These are phyloP conservation scores for Phaseolus lunatus DNA, from an alignment of 306 rosid species.

Conservation along the genomic window DNA sequence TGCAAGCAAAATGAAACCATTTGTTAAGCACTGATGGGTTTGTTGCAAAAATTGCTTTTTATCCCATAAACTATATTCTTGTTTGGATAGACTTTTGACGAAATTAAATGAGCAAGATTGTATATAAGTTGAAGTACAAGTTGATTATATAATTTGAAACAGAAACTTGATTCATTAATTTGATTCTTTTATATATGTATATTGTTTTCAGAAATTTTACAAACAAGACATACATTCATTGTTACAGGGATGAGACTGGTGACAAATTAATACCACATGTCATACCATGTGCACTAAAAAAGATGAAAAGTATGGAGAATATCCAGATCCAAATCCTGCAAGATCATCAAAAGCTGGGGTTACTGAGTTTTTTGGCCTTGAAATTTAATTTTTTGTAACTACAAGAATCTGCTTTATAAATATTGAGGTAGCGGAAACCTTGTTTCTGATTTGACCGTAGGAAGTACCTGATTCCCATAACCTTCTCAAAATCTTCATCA, in stretches of 20 bases:
- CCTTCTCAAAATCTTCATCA: constrained; percentile 69
- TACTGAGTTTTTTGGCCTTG: background rate
- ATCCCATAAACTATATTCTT: background rate
- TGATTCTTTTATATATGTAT: too few relatives aligned
- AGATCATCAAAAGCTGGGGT: constrained; percentile 21
- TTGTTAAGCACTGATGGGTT: background rate
- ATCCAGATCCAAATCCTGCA: constrained; percentile 78
- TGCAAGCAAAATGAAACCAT: constrained; percentile 45
- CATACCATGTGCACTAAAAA: constrained; percentile 69
- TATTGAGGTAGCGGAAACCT: background rate
- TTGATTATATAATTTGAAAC: too few relatives aligned
- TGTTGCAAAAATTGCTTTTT: constrained; percentile 8
- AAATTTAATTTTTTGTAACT: constrained; percentile 11
- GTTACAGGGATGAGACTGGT: too few relatives aligned
- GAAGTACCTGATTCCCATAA: constrained; percentile 64
- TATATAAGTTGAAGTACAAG: too few relatives aligned
- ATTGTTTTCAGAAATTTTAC: too few relatives aligned
- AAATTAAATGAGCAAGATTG: too few relatives aligned
- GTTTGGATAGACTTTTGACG: background rate
- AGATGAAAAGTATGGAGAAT: constrained; percentile 61
- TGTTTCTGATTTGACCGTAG: background rate
- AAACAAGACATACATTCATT: too few relatives aligned
- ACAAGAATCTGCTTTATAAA: background rate
- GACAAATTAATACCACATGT: background rate
- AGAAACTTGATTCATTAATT: too few relatives aligned